These are phyloP conservation scores for Coemansia sp. DNA, from an alignment of 371 early-diverging fungal species.

Conservation along the genomic window DNA sequence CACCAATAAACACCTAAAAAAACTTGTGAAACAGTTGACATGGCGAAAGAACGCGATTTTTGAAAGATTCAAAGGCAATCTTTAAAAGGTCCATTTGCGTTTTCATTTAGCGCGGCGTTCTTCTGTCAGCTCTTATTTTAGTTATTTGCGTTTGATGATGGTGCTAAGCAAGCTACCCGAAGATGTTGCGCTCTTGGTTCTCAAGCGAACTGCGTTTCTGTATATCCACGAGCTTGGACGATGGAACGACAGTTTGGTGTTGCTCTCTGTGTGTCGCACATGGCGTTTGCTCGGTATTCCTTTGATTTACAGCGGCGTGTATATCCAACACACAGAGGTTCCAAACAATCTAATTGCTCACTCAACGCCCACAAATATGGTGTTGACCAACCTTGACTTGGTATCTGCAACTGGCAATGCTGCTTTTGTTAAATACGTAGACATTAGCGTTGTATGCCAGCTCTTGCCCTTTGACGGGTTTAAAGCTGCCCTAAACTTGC, in stretches of 20 bases:
- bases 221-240: neutral
- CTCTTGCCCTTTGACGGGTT: neutral
- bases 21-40: no score
- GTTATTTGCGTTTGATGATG: neutral
- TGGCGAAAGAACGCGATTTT: no score
- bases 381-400: constrained; percentile 1
- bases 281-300: constrained; percentile 2
- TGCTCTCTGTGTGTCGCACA: constrained; percentile 2
- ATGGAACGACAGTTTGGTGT: neutral
- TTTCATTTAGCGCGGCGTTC: neutral
- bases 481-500: neutral
- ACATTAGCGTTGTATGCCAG: neutral
- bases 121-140: neutral
- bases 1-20: no score
- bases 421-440: neutral
- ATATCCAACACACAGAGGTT: neutral
- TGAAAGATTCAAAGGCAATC: no score
- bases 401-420: neutral
- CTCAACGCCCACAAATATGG: neutral
- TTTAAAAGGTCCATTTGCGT: neutral
- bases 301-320: constrained; percentile 1
- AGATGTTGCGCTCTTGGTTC: neutral
- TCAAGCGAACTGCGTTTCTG: neutral
- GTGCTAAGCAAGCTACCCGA: neutral
- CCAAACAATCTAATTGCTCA: neutral